Conservation (phyloP, 257 asterid genomes). For the Capsicum baccatum region DNA sequence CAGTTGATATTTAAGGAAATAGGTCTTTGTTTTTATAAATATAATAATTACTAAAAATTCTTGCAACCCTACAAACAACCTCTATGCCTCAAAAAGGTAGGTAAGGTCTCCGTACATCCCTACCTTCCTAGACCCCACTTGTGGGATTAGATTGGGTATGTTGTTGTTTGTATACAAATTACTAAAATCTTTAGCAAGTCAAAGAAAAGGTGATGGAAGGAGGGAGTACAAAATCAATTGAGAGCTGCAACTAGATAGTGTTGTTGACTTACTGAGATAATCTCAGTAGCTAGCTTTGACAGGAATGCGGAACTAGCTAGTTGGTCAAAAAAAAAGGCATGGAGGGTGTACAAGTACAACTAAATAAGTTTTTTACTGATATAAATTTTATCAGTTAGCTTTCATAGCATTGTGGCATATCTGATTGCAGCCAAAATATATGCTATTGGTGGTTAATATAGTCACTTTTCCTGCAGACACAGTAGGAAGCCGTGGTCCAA, state of each 20-base stretch:
- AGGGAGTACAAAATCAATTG: background rate
- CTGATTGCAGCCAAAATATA: background rate
- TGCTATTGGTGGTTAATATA: constrained; percentile 4
- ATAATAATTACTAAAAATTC: background rate
- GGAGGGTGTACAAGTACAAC: background rate
- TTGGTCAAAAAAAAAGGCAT: background rate
- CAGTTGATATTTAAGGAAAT: background rate
- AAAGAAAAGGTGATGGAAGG: background rate
- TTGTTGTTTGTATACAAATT: background rate
- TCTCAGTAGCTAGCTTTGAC: background rate
- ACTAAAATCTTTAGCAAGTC: background rate
- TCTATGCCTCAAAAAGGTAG: background rate
- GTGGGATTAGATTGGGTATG: background rate
- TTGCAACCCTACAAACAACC: background rate
- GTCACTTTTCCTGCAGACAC: constrained; percentile 39
- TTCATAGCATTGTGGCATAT: background rate
- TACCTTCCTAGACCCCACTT: background rate
- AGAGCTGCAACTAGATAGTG: background rate
- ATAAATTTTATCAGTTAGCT: background rate
- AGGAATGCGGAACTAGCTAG: background rate
- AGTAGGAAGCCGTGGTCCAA: constrained; percentile 54
- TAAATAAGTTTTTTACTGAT: background rate
- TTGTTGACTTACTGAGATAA: constrained; percentile 8
- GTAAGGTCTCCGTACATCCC: background rate
- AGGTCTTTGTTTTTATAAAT: background rate